Percentiles rank a stretch among this genome's conserved stretches.
These are phyloP conservation scores for Rhizopus delemar DNA, from an alignment of 371 early-diverging fungal species.

Conservation along the genomic window DNA sequence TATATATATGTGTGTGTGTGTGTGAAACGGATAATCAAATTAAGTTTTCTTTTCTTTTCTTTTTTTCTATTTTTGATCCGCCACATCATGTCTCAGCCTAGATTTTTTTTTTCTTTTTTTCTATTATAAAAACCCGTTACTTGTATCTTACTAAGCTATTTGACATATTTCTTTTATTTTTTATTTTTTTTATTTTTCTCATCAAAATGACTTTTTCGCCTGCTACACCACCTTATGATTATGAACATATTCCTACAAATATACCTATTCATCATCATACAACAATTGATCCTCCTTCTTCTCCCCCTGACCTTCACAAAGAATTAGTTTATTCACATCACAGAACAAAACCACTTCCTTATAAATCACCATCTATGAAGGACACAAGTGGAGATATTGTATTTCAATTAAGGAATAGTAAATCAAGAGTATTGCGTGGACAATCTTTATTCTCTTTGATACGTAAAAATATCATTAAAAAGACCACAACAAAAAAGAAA, in stretches of 20 bases:
- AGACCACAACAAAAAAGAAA: slow-evolving; percentile 1
- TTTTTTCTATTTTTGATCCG: slow-evolving; percentile 3
- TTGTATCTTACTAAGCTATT: neutral
- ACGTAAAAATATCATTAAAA: slow-evolving; percentile 19
- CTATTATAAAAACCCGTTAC: slow-evolving; percentile 2
- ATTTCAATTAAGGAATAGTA: slow-evolving; percentile 38
- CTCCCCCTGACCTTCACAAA: slow-evolving; percentile 2
- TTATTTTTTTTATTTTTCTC: slow-evolving; percentile 2
- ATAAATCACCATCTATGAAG: slow-evolving; percentile 41
- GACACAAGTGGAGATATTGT: slow-evolving; percentile 36
- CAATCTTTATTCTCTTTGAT: slow-evolving; percentile 35
- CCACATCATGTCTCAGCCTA: slow-evolving; percentile 4
- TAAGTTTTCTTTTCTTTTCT: neutral
- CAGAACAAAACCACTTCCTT: slow-evolving; percentile 35
- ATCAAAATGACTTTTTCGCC: neutral
- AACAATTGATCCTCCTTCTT: neutral
- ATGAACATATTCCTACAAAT: neutral
- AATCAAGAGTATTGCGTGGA: slow-evolving; percentile 36
- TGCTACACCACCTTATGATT: neutral
- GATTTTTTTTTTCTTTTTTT: neutral
- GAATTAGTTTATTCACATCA: neutral
- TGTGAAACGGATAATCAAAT: neutral
- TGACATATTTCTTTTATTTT: slow-evolving; percentile 5
- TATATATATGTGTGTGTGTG: no score
- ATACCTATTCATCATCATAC: neutral